Percentiles rank a stretch among this genome's conserved stretches.
Evolutionary conservation across 768 basidiomycete species (phyloP).

Genomic region (Chlorophyllum brunneum): DNA sequence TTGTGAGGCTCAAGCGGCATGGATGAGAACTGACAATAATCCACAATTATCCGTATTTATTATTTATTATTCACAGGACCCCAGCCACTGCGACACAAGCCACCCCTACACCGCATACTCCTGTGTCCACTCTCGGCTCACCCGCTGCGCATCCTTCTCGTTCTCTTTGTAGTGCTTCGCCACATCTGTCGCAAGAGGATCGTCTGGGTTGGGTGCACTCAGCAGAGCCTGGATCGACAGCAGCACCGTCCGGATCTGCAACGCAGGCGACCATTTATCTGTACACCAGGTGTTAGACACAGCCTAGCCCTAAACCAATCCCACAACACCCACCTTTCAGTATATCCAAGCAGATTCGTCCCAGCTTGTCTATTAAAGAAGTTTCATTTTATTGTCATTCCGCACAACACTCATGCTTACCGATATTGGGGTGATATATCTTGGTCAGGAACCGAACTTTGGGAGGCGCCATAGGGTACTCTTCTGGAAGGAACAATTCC

Average conservation of each 20-base stretch:
- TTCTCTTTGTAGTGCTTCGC: constrained; percentile 99
- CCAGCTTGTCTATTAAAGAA: constrained; percentile 78
- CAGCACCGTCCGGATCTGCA: constrained; percentile 97
- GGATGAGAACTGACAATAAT: neutral
- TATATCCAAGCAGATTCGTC: constrained; percentile 97
- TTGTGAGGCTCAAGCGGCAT: constrained; percentile 8
- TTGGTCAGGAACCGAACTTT: constrained; percentile 97
- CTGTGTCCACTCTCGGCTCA: constrained; percentile 95
- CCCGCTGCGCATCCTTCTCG: constrained; percentile 87
- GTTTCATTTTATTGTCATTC: neutral
- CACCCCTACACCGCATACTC: constrained; percentile 57
- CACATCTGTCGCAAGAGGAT: constrained; percentile 90
- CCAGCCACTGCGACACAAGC: constrained; percentile 7
- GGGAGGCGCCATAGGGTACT: constrained; percentile 99
- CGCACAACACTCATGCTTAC: constrained; percentile 42
- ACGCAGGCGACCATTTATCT: constrained; percentile 99
- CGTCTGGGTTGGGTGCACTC: constrained; percentile 94
- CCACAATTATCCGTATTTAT: neutral
- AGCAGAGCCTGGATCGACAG: constrained; percentile 96
- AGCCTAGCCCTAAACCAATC: neutral
- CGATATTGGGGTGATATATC: constrained; percentile 99
- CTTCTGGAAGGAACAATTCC: constrained; percentile 98
- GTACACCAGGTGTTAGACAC: constrained; percentile 3
- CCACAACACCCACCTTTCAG: constrained; percentile 68
- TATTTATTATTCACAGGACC: constrained; percentile 10